phyloP scores from a whole-genome alignment of 2,329 filamentous ascomycete species.

The Beauveria australis region DNA sequence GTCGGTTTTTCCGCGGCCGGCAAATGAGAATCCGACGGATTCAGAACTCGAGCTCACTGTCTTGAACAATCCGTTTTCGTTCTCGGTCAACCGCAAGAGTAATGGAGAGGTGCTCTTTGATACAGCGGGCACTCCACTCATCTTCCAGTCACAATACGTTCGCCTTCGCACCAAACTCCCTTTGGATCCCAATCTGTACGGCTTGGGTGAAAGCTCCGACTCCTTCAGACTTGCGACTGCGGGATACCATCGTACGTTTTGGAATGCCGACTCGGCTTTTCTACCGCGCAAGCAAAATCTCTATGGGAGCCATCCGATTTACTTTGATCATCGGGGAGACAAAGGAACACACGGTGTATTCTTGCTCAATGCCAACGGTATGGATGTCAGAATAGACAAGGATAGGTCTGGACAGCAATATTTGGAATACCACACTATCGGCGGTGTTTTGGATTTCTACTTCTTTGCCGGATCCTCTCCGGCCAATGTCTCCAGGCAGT shows the following conservation, averaged over 20 bases:
- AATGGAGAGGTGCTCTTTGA: slow-evolving; percentile 55
- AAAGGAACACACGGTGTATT: slow-evolving; percentile 55
- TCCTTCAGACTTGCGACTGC: slow-evolving; percentile 55
- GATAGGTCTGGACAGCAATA: slow-evolving; percentile 55
- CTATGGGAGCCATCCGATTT: slow-evolving; percentile 68
- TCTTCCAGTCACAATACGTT: slow-evolving; percentile 75
- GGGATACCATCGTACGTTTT: slow-evolving; percentile 52
- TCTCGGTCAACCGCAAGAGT: slow-evolving; percentile 42
- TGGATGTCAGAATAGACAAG: slow-evolving; percentile 68
- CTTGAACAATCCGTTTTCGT: slow-evolving; percentile 38
- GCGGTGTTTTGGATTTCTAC: slow-evolving; percentile 68
- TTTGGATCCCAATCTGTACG: slow-evolving; percentile 62
- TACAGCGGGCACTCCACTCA: slow-evolving; percentile 54
- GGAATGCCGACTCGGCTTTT: slow-evolving; percentile 55
- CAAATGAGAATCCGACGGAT: not conserved
- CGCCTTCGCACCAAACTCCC: slow-evolving; percentile 64
- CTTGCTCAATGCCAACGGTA: slow-evolving; percentile 64
- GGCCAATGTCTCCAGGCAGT: slow-evolving; percentile 50
- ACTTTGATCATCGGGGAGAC: slow-evolving; percentile 58
- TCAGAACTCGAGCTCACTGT: slow-evolving; percentile 38
- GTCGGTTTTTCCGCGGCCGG: slow-evolving; percentile 52
- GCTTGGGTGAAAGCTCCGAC: slow-evolving; percentile 71
- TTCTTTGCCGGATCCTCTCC: slow-evolving; percentile 54
- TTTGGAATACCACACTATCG: slow-evolving; percentile 71
- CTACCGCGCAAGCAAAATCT: slow-evolving; percentile 56